Conservation (phyloP, 208 protist genomes). For the Phytomonas sp. region DNA sequence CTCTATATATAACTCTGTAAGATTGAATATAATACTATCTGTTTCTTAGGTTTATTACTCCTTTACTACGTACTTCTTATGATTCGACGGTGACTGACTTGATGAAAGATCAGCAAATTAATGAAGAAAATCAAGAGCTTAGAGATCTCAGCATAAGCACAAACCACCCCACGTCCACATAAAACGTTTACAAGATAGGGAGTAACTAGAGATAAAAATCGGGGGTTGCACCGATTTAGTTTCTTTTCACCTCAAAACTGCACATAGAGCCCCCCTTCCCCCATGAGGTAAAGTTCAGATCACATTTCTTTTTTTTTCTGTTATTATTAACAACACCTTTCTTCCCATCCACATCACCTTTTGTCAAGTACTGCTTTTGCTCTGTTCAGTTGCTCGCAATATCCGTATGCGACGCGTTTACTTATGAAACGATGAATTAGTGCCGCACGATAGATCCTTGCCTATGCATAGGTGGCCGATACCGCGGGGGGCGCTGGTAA, state of each 20-base stretch:
- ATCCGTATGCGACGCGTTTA: not conserved
- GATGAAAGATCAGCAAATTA: not conserved
- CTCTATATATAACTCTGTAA: not conserved
- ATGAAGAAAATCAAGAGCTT: not conserved
- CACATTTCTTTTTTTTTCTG: not conserved
- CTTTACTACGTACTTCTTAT: no score
- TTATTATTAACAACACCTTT: not conserved
- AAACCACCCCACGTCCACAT: not conserved
- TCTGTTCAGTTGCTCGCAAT: not conserved
- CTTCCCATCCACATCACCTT: not conserved
- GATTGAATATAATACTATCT: not conserved
- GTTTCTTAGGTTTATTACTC: not conserved
- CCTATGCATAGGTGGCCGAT: slow-evolving; percentile 73
- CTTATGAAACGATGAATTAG: not conserved
- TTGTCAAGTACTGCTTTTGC: not conserved
- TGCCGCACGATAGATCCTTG: not conserved
- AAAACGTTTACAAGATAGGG: not conserved
- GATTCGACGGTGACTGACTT: not conserved
- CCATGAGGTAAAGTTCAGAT: not conserved
- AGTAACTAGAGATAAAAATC: no score
- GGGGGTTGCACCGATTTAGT: no score
- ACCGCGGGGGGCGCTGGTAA: slow-evolving; percentile 64
- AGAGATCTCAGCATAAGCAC: not conserved
- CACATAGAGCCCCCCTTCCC: not conserved
- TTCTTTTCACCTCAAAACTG: not conserved